Evolutionary conservation across 768 basidiomycete species (phyloP), one percentile per base, ranked within the genome.

Genomic region (Mycena albidolilacea): DNA sequence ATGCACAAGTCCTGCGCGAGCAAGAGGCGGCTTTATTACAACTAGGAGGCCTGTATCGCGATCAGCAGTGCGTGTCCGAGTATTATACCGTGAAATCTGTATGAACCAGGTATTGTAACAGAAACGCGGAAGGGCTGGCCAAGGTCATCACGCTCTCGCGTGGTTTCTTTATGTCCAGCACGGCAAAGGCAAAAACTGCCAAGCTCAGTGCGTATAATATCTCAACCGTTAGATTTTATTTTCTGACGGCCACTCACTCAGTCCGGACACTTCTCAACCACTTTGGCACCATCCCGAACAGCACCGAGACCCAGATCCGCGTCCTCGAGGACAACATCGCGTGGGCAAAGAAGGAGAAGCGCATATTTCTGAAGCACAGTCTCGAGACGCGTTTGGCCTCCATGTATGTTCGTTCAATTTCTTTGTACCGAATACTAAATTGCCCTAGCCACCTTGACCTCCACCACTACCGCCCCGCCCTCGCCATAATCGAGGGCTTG

Each of bases 131-230:
- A 72, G 94, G 94, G 19, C 87, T 99, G 3, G 95, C 96, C 11
- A 90, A 96, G 67, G 92, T 97, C 46, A 95, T 98, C 67, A 93
- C 91, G 0, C 87, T 93, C 37, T 96, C 95, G 0, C 86, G 96
- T 61, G 87, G 90, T 0, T 96, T 93, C 82, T 92, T 97, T 86
- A 95, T 97, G 89, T 92, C 95, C 0, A 93, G 93, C n/a, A 95
- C 96, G 0, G 97, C 97, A 17, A 98, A 98, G 83, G 97, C 97
- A 1, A 98, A 98, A 83, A 98, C 97, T 0, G 97, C 97, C 3
- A 97, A 97, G 84, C 90, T 98, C 75, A 97, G 96, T 96, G 73
- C 77, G 92, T 78, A n/a, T 5, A 10, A 12, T 21, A 6, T 14
- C 9, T 39, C 11, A 64, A 23, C 19, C 44, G 9, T 19, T 48